Base-by-base conservation (phyloP, 805 yeast species). In the Wickerhamomyces rabaulensis region DNA sequence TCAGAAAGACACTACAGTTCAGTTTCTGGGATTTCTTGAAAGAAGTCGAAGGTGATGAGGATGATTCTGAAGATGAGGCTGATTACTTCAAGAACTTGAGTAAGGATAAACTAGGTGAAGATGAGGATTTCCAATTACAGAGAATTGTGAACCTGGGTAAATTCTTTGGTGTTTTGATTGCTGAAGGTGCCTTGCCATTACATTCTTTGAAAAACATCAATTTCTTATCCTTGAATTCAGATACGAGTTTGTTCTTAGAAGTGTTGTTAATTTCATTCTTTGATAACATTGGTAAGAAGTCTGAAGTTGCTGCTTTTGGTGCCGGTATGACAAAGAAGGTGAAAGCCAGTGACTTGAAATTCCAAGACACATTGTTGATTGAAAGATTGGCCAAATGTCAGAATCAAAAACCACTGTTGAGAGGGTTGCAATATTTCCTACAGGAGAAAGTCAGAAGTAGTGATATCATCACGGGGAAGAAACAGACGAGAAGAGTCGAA, bases 1-100 rank as follows among this genome's bases (percentile, higher is more conserved):
- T 86, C 63, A 76, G 87, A 60, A 90, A 91, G 64, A 80, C 95
- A 0, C 84, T 94, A 56, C 97, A 92, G 61, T 90, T 94, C 62
- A 71, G 80, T 56, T 71, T 94, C 37, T 94, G 98, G 98, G 96
- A 94, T 63, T 74, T 81, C 39, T 57, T 91, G 16, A 81, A 81
- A 53, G 87, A 82, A 31, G 69, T 88, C 39, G 96, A 87, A 52
- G 74, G 71, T 2, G 73, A 65, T 26, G 78, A 74, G 8, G 64
- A 59, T 31, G 67, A 57, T 13, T 39, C 27, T 9, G 73, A 66
- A 6, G 71, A 65, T 39, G 78, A 75, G 15, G 66, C 53, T 1
- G 66, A 60, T 38, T 52, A 56, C 43, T 54, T 60, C 52, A 57
- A 56, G 56, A 52, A 50, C 46, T 51, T 48, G 46, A 60, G 46